phyloP scores from a whole-genome alignment of 257 asterid species.

The Capsicum rhomboideum region DNA sequence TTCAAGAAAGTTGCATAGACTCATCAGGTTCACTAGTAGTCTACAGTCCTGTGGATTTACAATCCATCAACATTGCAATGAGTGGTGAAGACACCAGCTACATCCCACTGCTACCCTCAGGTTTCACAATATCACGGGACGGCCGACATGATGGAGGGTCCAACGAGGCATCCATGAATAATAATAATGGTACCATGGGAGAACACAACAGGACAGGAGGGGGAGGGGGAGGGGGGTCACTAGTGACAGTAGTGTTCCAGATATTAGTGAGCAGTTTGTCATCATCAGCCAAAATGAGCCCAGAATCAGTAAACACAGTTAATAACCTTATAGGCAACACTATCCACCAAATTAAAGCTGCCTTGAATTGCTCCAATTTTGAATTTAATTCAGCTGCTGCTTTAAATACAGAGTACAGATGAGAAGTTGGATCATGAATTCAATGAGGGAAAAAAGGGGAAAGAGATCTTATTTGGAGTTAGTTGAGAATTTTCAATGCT shows the following conservation, averaged over 20 bases:
- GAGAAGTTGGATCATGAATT: conserved; percentile 1
- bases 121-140: conserved; percentile 71
- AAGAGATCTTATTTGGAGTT: conserved; percentile 17
- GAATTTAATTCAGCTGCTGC: conserved; percentile 14
- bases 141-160: conserved; percentile 19
- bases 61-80: conserved; percentile 76
- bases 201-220: not conserved
- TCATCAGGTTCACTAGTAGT: conserved; percentile 73
- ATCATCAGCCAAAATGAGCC: conserved; percentile 61
- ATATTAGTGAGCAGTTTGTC: conserved; percentile 73
- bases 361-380: conserved; percentile 57
- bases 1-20: conserved; percentile 93
- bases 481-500: conserved; percentile 62
- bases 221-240: conserved; percentile 39
- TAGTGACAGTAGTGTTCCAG: conserved; percentile 72
- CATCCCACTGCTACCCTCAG: conserved; percentile 75
- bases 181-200: not conserved
- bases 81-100: conserved; percentile 81
- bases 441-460: not conserved
- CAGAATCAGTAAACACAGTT: conserved; percentile 76
- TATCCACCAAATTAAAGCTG: conserved; percentile 80
- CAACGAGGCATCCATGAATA: conserved; percentile 26
- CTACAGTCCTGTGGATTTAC: conserved; percentile 74
- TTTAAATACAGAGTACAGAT: not conserved
- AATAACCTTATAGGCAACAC: conserved; percentile 69